These are phyloP conservation scores for Anethum foeniculum DNA, from an alignment of 140 eudicot genomes.

Conservation along the genomic window DNA sequence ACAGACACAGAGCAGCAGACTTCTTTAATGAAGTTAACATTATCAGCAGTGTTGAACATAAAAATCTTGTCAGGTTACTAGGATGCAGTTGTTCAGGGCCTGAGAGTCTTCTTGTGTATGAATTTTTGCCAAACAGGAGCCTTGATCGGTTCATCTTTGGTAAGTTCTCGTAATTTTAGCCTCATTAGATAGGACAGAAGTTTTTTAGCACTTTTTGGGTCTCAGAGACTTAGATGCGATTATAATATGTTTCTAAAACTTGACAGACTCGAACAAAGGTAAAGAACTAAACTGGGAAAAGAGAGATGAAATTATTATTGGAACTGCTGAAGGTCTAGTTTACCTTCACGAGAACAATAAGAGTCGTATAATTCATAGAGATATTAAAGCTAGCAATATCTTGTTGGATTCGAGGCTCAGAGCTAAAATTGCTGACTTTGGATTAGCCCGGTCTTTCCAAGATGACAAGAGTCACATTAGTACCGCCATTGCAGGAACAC, in stretches of 20 bases:
- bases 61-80: slow-evolving; percentile 74
- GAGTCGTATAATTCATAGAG: slow-evolving; percentile 75
- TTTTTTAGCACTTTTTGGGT: not conserved
- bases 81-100: slow-evolving; percentile 98
- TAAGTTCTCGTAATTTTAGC: slow-evolving; percentile 19
- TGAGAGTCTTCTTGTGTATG: slow-evolving; percentile 80
- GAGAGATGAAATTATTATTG: slow-evolving; percentile 65
- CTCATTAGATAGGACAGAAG: not conserved
- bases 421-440: slow-evolving; percentile 93
- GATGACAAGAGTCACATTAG: slow-evolving; percentile 76
- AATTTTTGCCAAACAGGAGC: slow-evolving; percentile 58
- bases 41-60: slow-evolving; percentile 78
- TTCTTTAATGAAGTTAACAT: slow-evolving; percentile 91
- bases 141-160: slow-evolving; percentile 87
- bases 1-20: slow-evolving; percentile 83
- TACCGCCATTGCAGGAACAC: slow-evolving; percentile 86
- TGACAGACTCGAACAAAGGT: slow-evolving; percentile 57
- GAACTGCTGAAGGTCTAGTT: slow-evolving; percentile 87
- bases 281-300: slow-evolving; percentile 73
- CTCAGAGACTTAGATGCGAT: slow-evolving; percentile 7
- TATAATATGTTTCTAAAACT: slow-evolving; percentile 4
- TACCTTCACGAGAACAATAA: slow-evolving; percentile 84
- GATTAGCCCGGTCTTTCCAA: slow-evolving; percentile 80
- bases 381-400: slow-evolving; percentile 79
- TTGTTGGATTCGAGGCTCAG: slow-evolving; percentile 66